These are phyloP conservation scores for Penicillium freii DNA, from an alignment of 2,329 filamentous ascomycete species.

Conservation along the genomic window DNA sequence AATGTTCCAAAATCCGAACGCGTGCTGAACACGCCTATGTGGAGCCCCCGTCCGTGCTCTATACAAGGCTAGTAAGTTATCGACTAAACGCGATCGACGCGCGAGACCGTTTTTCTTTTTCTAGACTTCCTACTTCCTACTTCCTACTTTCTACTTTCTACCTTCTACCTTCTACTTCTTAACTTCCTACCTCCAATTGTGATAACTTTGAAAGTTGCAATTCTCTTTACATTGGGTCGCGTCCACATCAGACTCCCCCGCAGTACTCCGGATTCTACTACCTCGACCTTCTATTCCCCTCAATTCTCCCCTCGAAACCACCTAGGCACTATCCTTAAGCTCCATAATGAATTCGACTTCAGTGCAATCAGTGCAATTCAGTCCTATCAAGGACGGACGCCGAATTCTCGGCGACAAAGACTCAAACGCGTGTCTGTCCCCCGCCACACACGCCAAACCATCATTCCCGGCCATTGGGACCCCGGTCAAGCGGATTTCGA, in stretches of 20 bases:
- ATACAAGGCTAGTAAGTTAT: conserved; percentile 27
- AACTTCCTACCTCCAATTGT: neutral
- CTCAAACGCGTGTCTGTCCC: conserved; percentile 42
- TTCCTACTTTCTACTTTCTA: neutral
- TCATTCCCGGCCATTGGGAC: conserved; percentile 22
- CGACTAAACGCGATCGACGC: conserved; percentile 30
- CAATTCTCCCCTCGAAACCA: neutral
- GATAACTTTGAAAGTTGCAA: neutral
- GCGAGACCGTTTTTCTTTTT: conserved; percentile 18
- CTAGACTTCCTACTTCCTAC: neutral
- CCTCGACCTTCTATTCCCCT: neutral
- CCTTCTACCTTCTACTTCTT: neutral
- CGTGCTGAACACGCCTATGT: conserved; percentile 26
- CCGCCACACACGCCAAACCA: conserved; percentile 25
- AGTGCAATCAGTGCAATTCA: conserved; percentile 27
- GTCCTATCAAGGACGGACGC: conserved; percentile 38
- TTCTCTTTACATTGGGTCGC: neutral
- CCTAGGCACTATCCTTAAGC: neutral
- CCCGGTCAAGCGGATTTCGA: conserved; percentile 30
- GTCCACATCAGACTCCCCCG: conserved; percentile 2
- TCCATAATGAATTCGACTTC: conserved; percentile 24
- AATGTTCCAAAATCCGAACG: conserved; percentile 10
- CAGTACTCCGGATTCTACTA: neutral
- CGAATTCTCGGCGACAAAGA: conserved; percentile 44
- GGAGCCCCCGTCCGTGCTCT: conserved; percentile 28